These are phyloP conservation scores for Geotrichum fermentans DNA, from an alignment of 1,139 yeast species.

Conservation along the genomic window DNA sequence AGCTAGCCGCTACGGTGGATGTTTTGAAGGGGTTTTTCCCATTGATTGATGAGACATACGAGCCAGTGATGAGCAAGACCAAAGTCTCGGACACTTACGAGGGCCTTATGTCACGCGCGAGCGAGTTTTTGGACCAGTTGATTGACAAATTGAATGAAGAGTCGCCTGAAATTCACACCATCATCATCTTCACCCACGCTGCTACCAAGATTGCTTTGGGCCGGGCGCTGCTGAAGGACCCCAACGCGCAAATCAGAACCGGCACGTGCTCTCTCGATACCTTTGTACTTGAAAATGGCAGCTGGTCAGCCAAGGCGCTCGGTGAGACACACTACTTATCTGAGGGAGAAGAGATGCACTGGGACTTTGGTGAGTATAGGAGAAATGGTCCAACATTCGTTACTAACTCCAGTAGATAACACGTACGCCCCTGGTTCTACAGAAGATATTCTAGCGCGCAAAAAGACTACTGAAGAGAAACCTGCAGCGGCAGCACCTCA, in stretches of 20 bases:
- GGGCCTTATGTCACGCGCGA: conserved; percentile 55
- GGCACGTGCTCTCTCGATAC: conserved; percentile 58
- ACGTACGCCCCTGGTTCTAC: conserved; percentile 74
- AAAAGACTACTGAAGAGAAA: conserved; percentile 3
- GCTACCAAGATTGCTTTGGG: conserved; percentile 80
- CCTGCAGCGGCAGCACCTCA: conserved; percentile 4
- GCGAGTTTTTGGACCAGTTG: conserved; percentile 47
- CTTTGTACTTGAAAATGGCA: conserved; percentile 42
- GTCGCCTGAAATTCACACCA: conserved; percentile 51
- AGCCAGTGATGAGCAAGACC: conserved; percentile 52
- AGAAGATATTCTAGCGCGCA: conserved; percentile 54
- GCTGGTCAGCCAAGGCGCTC: conserved; percentile 59
- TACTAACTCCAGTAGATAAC: conserved; percentile 28
- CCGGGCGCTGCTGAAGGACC: conserved; percentile 53
- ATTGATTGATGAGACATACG: conserved; percentile 39
- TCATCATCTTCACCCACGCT: conserved; percentile 73
- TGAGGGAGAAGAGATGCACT: conserved; percentile 86
- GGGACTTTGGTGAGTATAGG: conserved; percentile 59
- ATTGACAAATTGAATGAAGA: conserved; percentile 48
- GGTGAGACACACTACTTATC: conserved; percentile 65
- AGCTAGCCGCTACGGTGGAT: conserved; percentile 47
- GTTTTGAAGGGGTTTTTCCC: conserved; percentile 50
- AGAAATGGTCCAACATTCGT: not conserved
- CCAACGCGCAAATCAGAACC: conserved; percentile 46
- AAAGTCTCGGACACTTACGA: conserved; percentile 61